Evolutionary conservation across 441 rosid genomes (phyloP), one percentile per base, ranked within the genome.

Genomic region (Euphorbia corollata): DNA sequence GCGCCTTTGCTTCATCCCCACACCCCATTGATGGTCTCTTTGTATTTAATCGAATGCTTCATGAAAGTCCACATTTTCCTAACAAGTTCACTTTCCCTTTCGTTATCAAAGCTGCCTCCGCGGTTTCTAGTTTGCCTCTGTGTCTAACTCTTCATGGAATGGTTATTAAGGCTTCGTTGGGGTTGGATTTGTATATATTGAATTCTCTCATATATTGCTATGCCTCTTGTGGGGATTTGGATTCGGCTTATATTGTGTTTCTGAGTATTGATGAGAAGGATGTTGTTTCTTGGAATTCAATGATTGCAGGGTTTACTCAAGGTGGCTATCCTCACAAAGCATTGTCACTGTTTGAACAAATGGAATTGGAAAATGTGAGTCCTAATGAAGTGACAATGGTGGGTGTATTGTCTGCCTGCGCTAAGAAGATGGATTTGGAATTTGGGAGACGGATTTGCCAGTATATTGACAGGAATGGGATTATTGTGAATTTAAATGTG

Each of bases 221-320:
- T 64, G 74, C 84, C 24, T 73, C 81, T 0, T 84, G 84, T 22
- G 86, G 85, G 34, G 83, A 83, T 75, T 66, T 84, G 61, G 90
- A 81, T 77, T 74, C 74, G 0, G 87, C 90, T 4, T 74, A 76
- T 75, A 71, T 78, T 60, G 86, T 84, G 39, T 89, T 89, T 20
- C 47, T 63, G 48, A 83, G 71, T 73, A 81, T 78, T 38, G 63
- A 57, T 63, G 74, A 73, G 55, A 86, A 84, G 19, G 92, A 89
- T 55, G 84, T 84, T 59, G 87, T 86, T 63, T 85, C 90, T 1
- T 89, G 96, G 92, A 85, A 84, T 54, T 81, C 96, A 4, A 83
- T 89, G 86, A 85, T 86, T 64, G 74, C 76, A 0, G 89, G 85
- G 23, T 85, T 82, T 68, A 86, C 68, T 24, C 85, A 78, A 6